Percentiles rank a stretch among this genome's conserved stretches.
These are phyloP conservation scores for Nannizziopsis barbatae DNA, from an alignment of 2,329 filamentous ascomycete species.

Conservation along the genomic window DNA sequence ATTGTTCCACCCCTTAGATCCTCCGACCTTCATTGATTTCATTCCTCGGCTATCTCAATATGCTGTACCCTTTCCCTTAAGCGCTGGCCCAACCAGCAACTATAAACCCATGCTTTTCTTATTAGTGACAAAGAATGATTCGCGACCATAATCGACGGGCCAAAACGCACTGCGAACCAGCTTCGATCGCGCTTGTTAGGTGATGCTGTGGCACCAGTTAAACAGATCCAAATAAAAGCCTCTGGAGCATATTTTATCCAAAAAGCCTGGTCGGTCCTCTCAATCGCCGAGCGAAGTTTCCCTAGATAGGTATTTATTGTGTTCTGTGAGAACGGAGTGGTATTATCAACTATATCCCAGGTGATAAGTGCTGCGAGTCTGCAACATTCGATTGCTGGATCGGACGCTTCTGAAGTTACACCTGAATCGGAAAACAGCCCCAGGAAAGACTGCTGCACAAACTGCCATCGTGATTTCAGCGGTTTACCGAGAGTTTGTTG, in stretches of 20 bases:
- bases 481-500: background rate
- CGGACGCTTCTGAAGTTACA: background rate
- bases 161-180: slow-evolving; percentile 9
- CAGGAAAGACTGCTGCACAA: background rate
- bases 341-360: slow-evolving; percentile 2
- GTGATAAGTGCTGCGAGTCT: slow-evolving; percentile 4
- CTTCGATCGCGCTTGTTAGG: background rate
- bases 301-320: background rate
- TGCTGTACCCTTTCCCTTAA: background rate
- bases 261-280: slow-evolving; percentile 1
- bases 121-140: background rate
- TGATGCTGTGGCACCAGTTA: slow-evolving; percentile 7
- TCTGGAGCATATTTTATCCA: slow-evolving; percentile 9
- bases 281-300: background rate
- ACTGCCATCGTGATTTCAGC: background rate
- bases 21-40: background rate
- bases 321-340: background rate
- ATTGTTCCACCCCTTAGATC: background rate
- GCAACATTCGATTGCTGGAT: slow-evolving; percentile 5
- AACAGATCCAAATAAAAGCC: slow-evolving; percentile 9
- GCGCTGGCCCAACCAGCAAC: background rate
- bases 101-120: slow-evolving; percentile 1
- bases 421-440: background rate
- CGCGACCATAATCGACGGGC: slow-evolving; percentile 6
- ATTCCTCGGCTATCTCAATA: background rate